Evolutionary conservation across 352 stramenopile species (phyloP).

Genomic region (Aphanomyces cochlioides): DNA sequence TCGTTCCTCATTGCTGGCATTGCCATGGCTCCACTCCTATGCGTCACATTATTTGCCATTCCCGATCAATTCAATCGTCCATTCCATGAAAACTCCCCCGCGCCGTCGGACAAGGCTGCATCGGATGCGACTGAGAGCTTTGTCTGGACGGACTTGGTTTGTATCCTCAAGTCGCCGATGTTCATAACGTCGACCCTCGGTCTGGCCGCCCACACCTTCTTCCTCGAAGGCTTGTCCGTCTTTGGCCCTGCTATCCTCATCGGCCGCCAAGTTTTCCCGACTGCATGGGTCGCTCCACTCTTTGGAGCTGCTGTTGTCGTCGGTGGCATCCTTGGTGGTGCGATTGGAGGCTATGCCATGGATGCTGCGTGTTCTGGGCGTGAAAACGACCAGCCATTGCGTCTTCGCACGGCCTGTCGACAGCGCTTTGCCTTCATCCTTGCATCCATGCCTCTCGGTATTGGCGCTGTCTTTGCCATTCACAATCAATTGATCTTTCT

Average conservation of each 20-base stretch:
- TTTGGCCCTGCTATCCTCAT: constrained; percentile 21
- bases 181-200: constrained; percentile 42
- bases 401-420: neutral
- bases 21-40: constrained; percentile 14
- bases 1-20: constrained; percentile 47
- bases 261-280: constrained; percentile 5
- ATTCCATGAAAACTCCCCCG: neutral
- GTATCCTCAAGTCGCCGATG: constrained; percentile 30
- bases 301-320: constrained; percentile 22
- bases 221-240: constrained; percentile 37
- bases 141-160: neutral
- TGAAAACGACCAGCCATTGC: constrained; percentile 6
- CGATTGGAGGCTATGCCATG: constrained; percentile 44
- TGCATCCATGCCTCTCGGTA: constrained; percentile 37
- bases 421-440: constrained; percentile 45
- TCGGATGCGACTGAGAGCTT: neutral
- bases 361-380: constrained; percentile 8
- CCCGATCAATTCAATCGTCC: constrained; percentile 3
- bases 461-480: constrained; percentile 66
- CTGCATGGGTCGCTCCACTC: neutral
- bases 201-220: constrained; percentile 41
- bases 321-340: constrained; percentile 32
- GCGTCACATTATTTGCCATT: neutral
- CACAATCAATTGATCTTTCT: constrained; percentile 44
- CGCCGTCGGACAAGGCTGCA: neutral